Conservation (phyloP, 73 alveolate species). For the Stentor roeselii region DNA sequence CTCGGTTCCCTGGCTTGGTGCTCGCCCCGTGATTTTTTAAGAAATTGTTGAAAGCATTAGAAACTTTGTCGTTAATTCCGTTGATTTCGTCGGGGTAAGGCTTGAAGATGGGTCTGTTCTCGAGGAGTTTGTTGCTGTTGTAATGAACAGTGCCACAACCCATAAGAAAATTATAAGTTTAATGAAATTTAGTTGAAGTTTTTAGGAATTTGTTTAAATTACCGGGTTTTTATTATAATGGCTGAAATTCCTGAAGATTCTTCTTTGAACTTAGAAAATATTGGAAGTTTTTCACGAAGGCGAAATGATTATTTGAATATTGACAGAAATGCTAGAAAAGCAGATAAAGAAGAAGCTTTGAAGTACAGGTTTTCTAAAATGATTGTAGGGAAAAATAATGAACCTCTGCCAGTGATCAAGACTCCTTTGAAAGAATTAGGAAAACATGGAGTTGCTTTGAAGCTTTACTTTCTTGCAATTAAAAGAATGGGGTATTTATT, state of each 20-base stretch:
- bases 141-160: background rate
- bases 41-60: background rate
- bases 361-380: background rate
- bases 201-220: too few species aligned
- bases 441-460: conserved; percentile 37
- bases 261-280: too few species aligned
- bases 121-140: background rate
- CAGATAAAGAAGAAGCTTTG: background rate
- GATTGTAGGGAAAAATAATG: background rate
- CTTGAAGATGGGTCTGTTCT: background rate
- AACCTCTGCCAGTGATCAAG: conserved; percentile 1
- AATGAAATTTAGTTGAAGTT: too few species aligned
- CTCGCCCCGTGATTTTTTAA: background rate
- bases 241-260: too few species aligned
- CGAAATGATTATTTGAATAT: background rate
- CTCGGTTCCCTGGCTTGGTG: background rate
- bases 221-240: too few species aligned
- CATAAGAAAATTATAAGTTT: too few species aligned
- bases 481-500: conserved; percentile 11
- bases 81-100: background rate
- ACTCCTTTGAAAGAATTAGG: conserved; percentile 28
- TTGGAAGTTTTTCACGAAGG: too few species aligned
- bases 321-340: background rate
- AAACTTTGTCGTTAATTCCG: background rate
- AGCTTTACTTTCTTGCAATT: conserved; percentile 17